phyloP scores from a whole-genome alignment of 441 rosid species.

The Jatropha multifida region DNA sequence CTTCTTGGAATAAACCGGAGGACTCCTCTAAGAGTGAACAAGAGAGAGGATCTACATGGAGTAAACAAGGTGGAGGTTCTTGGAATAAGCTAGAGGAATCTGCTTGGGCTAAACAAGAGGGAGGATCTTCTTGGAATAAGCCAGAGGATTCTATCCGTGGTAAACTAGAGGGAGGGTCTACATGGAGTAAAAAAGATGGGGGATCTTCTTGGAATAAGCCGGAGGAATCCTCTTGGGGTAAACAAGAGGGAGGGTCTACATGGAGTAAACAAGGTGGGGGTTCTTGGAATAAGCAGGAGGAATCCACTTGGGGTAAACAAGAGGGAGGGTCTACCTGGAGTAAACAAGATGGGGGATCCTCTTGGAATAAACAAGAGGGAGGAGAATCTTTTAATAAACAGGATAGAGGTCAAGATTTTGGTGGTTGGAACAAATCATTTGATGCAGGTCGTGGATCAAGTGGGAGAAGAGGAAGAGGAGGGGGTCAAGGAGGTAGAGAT shows the following conservation, averaged over 20 bases:
- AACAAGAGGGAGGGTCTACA: conserved; percentile 26
- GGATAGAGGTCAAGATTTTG: conserved; percentile 20
- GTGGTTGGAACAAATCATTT: conserved; percentile 31
- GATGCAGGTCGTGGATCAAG: conserved; percentile 50
- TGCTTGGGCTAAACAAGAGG: conserved; percentile 23
- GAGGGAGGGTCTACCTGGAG: conserved; percentile 26
- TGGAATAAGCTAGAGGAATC: conserved; percentile 19
- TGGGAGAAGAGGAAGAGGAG: conserved; percentile 49
- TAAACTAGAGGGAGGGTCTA: conserved; percentile 25
- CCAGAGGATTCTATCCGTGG: conserved; percentile 26
- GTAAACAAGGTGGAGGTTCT: conserved; percentile 23
- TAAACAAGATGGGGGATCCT: conserved; percentile 33
- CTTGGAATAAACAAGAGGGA: conserved; percentile 27
- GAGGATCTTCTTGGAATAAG: conserved; percentile 31
- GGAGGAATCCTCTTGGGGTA: conserved; percentile 33
- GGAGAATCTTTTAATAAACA: conserved; percentile 27
- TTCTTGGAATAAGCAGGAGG: conserved; percentile 8
- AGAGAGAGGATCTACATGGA: conserved; percentile 25
- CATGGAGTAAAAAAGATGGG: conserved; percentile 19
- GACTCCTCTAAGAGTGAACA: conserved; percentile 31
- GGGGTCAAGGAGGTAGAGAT: conserved; percentile 49
- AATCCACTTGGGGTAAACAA: conserved; percentile 24
- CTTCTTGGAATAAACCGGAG: conserved; percentile 32
- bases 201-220: conserved; percentile 32
- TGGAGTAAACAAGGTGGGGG: conserved; percentile 28